Evolutionary conservation across 208 protist species (phyloP), one percentile per base, ranked within the genome.

Genomic region (Histomonas meleagridis): DNA sequence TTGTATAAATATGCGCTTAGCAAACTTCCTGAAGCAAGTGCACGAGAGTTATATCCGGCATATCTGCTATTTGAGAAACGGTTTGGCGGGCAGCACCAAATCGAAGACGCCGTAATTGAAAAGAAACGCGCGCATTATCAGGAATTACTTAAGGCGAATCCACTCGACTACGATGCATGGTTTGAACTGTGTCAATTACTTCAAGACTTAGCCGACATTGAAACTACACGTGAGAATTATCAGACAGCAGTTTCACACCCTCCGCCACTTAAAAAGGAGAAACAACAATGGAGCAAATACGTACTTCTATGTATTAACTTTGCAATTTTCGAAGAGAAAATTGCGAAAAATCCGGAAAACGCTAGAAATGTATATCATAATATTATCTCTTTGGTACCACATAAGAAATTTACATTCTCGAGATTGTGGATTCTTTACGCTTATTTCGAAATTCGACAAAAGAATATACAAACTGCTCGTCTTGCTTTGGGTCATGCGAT

Each of bases 271-370:
- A 70, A 48, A 35, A 14, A 51, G 38, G 86, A 91, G 40, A 91
- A 91, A 48, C 26, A 69, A 91, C 55, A 69, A 69, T 91, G 86
- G 86, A 91, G 55, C 14, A 60, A 38, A 91, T 91, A 91, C 26
- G 55, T 91, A 49, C 40, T 48, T 32, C 4, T 91, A 21, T 91
- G 53, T 16, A 38, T 69, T 69, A 28, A 62, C 1, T 60, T 69
- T 38, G 86, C 55, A 48, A 91, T 91, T 28, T 91, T 91, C 48
- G 86, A 91, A 91, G 86, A 91, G 38, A 69, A 69, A 69, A 70
- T 69, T 43, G 86, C 86, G 43, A 35, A 91, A 40, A 49, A 65
- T 69, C 14, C 26, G 1, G 86, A 91, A 70, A 91, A 65, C 32
- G 32, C 53, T 32, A 28, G 86, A 48, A 60, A 91, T 69, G 86